Conservation (phyloP, 176 grass and related monocot species). For the Oryza punctata region DNA sequence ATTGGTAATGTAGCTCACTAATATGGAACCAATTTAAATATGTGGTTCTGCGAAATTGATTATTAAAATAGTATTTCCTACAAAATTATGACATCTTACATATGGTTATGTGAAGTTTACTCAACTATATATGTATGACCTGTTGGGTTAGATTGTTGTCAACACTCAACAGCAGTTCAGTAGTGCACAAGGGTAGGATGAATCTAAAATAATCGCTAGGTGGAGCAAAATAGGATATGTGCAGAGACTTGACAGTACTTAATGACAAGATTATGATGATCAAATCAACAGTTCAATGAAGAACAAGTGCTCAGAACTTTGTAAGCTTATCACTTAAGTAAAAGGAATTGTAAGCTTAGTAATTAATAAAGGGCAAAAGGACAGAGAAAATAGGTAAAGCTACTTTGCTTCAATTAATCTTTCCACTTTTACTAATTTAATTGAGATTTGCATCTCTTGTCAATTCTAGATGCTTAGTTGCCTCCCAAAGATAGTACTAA, state of each 20-base stretch:
- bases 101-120: neutral
- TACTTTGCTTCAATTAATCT: conserved; percentile 24
- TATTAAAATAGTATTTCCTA: neutral
- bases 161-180: neutral
- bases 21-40: neutral
- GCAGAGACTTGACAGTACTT: conserved; percentile 1
- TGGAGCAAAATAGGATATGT: conserved; percentile 1
- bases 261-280: neutral
- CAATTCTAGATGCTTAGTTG: conserved; percentile 42
- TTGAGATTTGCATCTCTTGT: conserved; percentile 17
- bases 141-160: neutral
- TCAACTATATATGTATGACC: neutral
- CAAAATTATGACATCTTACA: neutral
- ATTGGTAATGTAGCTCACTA: neutral
- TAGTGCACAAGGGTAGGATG: neutral
- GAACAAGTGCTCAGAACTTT: neutral
- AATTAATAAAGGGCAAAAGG: neutral
- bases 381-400: neutral
- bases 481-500: conserved; percentile 42
- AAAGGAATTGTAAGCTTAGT: conserved; percentile 8
- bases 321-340: conserved; percentile 16
- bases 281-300: conserved; percentile 14
- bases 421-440: conserved; percentile 32
- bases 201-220: neutral
- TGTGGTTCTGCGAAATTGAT: neutral